Conservation (phyloP, 192 early-diverging fungal species). For the Thamnidium elegans region DNA sequence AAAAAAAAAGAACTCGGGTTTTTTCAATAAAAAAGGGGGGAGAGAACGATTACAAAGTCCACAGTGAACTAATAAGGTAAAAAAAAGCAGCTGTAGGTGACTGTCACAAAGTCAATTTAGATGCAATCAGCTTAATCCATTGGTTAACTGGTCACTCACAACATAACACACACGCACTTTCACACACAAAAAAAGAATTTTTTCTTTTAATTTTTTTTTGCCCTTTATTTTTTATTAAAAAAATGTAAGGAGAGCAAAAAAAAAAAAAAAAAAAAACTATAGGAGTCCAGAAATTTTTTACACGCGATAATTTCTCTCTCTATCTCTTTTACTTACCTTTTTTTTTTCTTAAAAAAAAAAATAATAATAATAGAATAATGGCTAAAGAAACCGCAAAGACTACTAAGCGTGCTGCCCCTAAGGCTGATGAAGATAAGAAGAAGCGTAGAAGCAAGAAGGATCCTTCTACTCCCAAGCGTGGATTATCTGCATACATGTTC, state of each 20-base stretch:
- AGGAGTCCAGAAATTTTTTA: not conserved
- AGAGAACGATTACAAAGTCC: conserved; percentile 4
- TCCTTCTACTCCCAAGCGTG: conserved; percentile 87
- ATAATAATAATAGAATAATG: not conserved
- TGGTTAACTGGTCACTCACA: not conserved
- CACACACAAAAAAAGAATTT: not conserved
- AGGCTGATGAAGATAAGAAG: conserved; percentile 51
- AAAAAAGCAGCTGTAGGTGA: not conserved
- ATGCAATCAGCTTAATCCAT: not conserved
- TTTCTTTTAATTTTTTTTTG: not conserved
- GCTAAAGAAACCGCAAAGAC: conserved; percentile 10
- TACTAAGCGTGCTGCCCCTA: conserved; percentile 8
- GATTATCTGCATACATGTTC: conserved; percentile 88
- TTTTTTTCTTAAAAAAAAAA: not conserved
- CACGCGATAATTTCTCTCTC: not conserved
- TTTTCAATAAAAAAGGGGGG: not conserved
- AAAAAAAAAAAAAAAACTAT: not conserved
- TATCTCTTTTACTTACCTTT: not conserved
- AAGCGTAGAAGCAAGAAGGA: conserved; percentile 77
- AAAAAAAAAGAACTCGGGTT: not conserved
- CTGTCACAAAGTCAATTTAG: not conserved
- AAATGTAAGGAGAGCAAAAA: not conserved
- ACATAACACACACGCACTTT: conserved; percentile 2
- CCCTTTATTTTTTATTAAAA: not conserved
- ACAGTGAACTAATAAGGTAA: not conserved